Percentiles rank a stretch among this genome's conserved stretches.
Conservation (phyloP, 495 filamentous ascomycete species). For the Penicillium flavigenum region DNA sequence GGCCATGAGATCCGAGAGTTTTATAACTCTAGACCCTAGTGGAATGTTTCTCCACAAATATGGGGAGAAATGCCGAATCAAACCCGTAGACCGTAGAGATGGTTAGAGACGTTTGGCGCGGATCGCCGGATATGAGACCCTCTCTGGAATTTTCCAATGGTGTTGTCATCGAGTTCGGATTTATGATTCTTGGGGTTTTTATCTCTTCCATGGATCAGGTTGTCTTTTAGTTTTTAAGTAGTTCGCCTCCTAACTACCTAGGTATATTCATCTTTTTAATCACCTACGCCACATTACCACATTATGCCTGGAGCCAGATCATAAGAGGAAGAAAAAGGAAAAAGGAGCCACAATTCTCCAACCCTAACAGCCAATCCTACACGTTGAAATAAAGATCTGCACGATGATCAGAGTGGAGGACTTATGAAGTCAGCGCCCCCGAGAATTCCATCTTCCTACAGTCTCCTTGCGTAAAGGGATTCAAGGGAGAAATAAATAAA, state of each 20-base stretch:
- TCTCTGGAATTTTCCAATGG: constrained; percentile 16
- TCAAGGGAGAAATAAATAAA: constrained; percentile 12
- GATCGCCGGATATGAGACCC: constrained; percentile 29
- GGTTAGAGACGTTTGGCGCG: constrained; percentile 16
- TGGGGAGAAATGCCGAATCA: constrained; percentile 1
- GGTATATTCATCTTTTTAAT: background rate
- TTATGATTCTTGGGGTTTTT: background rate
- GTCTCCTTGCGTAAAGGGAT: constrained; percentile 28
- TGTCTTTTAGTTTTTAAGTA: background rate
- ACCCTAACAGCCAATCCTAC: constrained; percentile 20
- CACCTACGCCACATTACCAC: constrained; percentile 1
- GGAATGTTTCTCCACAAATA: constrained; percentile 10
- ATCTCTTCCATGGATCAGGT: background rate
- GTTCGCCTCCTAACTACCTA: background rate
- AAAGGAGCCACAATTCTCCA: constrained; percentile 16
- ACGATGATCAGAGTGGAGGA: constrained; percentile 27
- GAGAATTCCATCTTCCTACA: constrained; percentile 23
- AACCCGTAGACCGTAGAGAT: background rate
- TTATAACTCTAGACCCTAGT: background rate
- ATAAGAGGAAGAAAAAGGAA: background rate
- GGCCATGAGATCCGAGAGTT: constrained; percentile 4
- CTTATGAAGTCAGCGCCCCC: constrained; percentile 33
- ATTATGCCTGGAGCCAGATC: constrained; percentile 6
- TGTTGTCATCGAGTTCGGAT: constrained; percentile 28
- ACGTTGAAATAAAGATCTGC: constrained; percentile 22